Conservation (phyloP, 176 grass and related monocot genomes). For the Musa beccarii region DNA sequence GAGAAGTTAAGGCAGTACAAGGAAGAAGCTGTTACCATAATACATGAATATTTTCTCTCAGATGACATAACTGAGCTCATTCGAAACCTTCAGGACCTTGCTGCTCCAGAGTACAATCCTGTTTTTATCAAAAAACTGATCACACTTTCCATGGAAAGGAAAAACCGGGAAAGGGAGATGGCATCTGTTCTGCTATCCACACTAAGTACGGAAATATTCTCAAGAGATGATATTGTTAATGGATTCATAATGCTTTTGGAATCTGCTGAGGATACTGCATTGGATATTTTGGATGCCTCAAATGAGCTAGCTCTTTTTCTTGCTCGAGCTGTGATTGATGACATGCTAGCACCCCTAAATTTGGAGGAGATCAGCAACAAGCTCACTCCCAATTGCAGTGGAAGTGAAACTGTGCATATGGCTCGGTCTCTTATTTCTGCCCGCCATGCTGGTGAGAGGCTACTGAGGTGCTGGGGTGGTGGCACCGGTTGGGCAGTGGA, state of each 20-base stretch:
- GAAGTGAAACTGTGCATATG: constrained; percentile 57
- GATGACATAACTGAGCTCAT: constrained; percentile 77
- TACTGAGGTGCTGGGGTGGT: too few species aligned
- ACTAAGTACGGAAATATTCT: constrained; percentile 77
- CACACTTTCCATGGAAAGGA: constrained; percentile 79
- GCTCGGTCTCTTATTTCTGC: constrained; percentile 52
- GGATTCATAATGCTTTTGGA: constrained; percentile 27
- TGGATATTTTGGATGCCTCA: constrained; percentile 28
- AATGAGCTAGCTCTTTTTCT: constrained; percentile 77
- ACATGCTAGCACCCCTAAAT: constrained; percentile 66
- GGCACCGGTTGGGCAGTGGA: constrained; percentile 52
- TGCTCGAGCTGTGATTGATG: constrained; percentile 83
- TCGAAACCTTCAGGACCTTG: constrained; percentile 65
- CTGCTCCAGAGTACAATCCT: constrained; percentile 54
- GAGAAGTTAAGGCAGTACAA: constrained; percentile 73
- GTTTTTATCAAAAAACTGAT: constrained; percentile 87
- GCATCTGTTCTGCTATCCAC: constrained; percentile 1
- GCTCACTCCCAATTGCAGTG: constrained; percentile 60
- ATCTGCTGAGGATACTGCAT: too few species aligned
- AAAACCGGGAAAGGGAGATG: constrained; percentile 95
- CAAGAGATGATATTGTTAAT: constrained; percentile 65
- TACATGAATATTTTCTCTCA: constrained; percentile 85
- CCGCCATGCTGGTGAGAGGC: too few species aligned
- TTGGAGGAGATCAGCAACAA: constrained; percentile 77
- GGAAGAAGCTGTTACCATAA: constrained; percentile 67